These are phyloP conservation scores for Calonectria leucothoes DNA, from an alignment of 2,329 filamentous ascomycete species.

Conservation along the genomic window DNA sequence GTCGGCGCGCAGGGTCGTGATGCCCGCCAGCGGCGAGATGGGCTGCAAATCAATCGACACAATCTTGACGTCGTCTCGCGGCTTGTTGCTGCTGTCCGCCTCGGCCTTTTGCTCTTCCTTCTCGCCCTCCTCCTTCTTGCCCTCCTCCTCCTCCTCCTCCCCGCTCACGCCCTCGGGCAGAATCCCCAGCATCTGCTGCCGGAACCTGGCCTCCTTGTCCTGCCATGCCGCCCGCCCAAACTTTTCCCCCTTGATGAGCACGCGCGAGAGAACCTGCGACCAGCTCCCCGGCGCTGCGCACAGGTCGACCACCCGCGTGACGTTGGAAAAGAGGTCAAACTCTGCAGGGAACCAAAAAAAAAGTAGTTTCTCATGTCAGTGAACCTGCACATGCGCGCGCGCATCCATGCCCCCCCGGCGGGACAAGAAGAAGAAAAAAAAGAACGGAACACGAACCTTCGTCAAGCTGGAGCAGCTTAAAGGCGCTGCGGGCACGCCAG, in stretches of 20 bases:
- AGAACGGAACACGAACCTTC: slow-evolving; percentile 65
- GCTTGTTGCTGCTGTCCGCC: slow-evolving; percentile 45
- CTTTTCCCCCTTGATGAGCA: slow-evolving; percentile 92
- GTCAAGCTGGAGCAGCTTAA: slow-evolving; percentile 96
- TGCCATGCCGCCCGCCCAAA: slow-evolving; percentile 90
- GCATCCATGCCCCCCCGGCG: no score
- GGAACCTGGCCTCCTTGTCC: slow-evolving; percentile 78
- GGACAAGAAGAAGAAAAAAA: neutral
- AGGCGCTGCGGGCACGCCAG: slow-evolving; percentile 95
- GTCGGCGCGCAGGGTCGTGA: slow-evolving; percentile 91
- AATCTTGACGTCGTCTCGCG: slow-evolving; percentile 84
- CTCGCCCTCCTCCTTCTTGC: slow-evolving; percentile 42
- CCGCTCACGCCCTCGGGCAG: slow-evolving; percentile 49
- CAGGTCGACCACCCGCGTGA: slow-evolving; percentile 93
- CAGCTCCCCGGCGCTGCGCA: slow-evolving; percentile 97
- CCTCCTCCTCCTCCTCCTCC: slow-evolving; percentile 29
- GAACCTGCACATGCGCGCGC: no score
- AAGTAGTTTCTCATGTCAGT: no score
- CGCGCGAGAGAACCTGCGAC: slow-evolving; percentile 95
- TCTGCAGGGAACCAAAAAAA: no score
- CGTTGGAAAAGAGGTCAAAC: slow-evolving; percentile 92
- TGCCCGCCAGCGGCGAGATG: slow-evolving; percentile 92
- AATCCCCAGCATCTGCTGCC: slow-evolving; percentile 69
- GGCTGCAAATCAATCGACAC: slow-evolving; percentile 96
- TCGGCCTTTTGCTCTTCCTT: slow-evolving; percentile 34